Base-by-base conservation (phyloP, 768 basidiomycete species). In the Multifurca ochricompacta region DNA sequence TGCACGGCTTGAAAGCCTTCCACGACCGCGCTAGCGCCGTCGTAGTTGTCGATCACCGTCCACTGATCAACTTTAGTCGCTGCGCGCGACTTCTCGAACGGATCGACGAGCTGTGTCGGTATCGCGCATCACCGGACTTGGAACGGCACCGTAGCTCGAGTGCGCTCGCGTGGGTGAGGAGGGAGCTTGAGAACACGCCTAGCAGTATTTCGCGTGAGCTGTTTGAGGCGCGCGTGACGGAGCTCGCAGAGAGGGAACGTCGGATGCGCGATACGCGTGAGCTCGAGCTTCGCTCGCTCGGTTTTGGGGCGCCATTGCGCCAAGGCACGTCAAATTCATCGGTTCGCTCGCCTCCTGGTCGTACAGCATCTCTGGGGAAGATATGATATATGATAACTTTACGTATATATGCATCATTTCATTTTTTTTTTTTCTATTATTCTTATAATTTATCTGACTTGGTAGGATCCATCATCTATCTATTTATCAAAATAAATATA, bases 31-130 rank as follows among this genome's bases (percentile, higher is more conserved):
- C 10, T 9, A 45, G 18, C 27, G 14, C 41, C 32, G 37, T 27
- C 1, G 32, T 52, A 13, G 5, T 59, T 16, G 21, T 45, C 25
- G 67, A 72, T 32, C 68, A 70, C 19, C 66, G 60, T 14, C 62
- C 64, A 1, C 61, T 76, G 43, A 73, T 78, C 65, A 75, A 77
- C 62, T 77, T 74, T 47, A 55, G 66, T 45, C 71, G 73, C 37
- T 76, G 73, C 52, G 42, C 63, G 48, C 65, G 67, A 32, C 73
- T 75, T 43, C 69, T 69, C 50, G 65, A 70, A 13, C 67, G 67
- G 18, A 62, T 76, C 41, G 68, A 65, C 41, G 67, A 68, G 25
- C 58, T 73, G 7, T 48, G 66, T 6, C 65, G 65, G 31, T 70
- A 68, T 59, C 59, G 62, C 37, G 64, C 70, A 2, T 69, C 74